Conservation (phyloP, 495 filamentous ascomycete genomes). For the Aspergillus indologenus region DNA sequence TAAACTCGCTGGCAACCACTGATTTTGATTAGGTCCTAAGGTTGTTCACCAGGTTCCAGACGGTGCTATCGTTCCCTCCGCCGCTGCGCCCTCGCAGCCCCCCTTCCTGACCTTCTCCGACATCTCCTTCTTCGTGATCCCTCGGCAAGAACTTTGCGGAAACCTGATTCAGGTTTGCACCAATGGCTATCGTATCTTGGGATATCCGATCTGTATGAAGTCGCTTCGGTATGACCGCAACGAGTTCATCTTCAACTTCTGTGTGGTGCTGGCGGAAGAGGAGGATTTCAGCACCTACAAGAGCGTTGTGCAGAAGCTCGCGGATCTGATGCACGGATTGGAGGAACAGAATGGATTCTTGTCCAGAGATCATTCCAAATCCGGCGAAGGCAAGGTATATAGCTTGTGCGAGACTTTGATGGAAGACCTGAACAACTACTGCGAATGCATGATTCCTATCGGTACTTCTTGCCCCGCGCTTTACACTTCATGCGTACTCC, state of each 20-base stretch:
- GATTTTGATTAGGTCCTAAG: conserved; percentile 61
- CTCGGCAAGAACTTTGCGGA: conserved; percentile 85
- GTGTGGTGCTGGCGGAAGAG: conserved; percentile 74
- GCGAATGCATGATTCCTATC: conserved; percentile 96
- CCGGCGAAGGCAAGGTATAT: conserved; percentile 63
- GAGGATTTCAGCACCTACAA: conserved; percentile 67
- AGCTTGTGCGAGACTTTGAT: conserved; percentile 86
- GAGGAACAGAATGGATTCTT: conserved; percentile 84
- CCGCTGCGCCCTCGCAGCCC: conserved; percentile 47
- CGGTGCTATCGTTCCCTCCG: conserved; percentile 65
- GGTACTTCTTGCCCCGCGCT: conserved; percentile 40
- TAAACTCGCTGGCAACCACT: background rate
- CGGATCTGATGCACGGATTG: conserved; percentile 77
- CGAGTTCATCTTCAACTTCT: conserved; percentile 98
- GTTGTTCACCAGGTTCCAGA: conserved; percentile 59
- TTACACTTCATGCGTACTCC: background rate
- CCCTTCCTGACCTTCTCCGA: conserved; percentile 80
- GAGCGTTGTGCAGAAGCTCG: conserved; percentile 80
- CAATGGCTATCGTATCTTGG: conserved; percentile 75
- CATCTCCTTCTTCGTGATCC: conserved; percentile 86
- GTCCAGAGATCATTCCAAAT: conserved; percentile 41
- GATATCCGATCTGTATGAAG: conserved; percentile 84
- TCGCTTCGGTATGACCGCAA: conserved; percentile 78
- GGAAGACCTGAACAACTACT: conserved; percentile 95
- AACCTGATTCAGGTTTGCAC: conserved; percentile 74